Percentiles rank a stretch among this genome's conserved stretches.
Conservation (phyloP, 73 alveolate genomes). For the Paramecium tetraurelia region DNA sequence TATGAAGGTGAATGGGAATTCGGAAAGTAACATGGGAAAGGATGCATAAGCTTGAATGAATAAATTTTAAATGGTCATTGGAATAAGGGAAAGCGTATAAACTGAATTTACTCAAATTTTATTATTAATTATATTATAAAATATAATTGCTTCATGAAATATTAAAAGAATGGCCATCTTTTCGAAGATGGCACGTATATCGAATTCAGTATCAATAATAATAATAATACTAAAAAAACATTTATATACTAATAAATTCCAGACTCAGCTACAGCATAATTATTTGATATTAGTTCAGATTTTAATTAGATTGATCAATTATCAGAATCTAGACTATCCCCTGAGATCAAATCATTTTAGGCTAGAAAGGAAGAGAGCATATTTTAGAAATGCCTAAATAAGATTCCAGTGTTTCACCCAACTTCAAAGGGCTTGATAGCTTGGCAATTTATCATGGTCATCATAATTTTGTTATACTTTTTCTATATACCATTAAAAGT, state of each 20-base stretch:
- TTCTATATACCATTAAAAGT: slow-evolving; percentile 32
- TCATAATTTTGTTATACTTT: not conserved
- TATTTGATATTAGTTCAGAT: not conserved
- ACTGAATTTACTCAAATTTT: not conserved
- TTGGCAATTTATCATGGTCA: slow-evolving; percentile 9
- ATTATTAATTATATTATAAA: not conserved
- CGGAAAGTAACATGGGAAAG: slow-evolving; percentile 79
- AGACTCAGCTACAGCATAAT: not conserved
- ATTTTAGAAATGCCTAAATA: not conserved
- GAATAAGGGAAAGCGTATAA: slow-evolving; percentile 65
- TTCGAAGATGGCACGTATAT: not conserved
- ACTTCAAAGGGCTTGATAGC: not conserved
- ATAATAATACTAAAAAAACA: not conserved
- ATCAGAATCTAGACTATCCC: not conserved
- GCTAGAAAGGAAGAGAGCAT: not conserved
- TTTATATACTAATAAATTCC: not conserved
- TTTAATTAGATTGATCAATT: not conserved
- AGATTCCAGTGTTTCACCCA: slow-evolving; percentile 27
- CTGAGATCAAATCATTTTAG: not conserved
- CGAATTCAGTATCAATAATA: not conserved
- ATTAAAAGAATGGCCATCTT: not conserved
- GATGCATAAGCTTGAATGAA: slow-evolving; percentile 60
- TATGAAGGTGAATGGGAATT: slow-evolving; percentile 72
- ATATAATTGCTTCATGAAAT: not conserved
- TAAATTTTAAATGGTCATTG: slow-evolving; percentile 62